These are phyloP conservation scores for Gossypium stocksii DNA, from an alignment of 345 rosid genomes.

Conservation along the genomic window DNA sequence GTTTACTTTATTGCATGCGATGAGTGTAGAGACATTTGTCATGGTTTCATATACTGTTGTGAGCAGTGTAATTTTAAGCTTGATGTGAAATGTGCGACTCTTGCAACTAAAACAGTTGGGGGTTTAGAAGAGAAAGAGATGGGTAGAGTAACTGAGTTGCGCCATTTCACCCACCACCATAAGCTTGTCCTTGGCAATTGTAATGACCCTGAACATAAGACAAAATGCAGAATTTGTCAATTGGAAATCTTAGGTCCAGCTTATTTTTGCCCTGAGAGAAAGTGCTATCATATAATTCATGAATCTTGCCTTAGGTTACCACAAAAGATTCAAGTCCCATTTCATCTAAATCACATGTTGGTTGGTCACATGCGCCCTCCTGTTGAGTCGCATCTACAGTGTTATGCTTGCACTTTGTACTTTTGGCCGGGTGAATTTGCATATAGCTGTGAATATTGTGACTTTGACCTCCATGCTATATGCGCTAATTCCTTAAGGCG, in stretches of 20 bases:
- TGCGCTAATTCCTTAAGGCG: not conserved
- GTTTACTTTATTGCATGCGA: not conserved
- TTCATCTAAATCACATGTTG: not conserved
- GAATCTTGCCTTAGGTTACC: not conserved
- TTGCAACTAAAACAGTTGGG: not conserved
- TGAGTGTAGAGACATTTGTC: not conserved
- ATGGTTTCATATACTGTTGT: not conserved
- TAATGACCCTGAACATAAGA: not conserved
- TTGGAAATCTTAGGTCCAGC: not conserved
- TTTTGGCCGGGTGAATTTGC: too few species aligned
- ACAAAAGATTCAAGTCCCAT: not conserved
- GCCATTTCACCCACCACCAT: not conserved
- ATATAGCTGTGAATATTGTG: not conserved
- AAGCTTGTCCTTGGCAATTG: not conserved
- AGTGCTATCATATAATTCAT: not conserved
- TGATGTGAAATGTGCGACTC: constrained; percentile 2
- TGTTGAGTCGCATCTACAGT: not conserved
- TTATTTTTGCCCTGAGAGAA: not conserved
- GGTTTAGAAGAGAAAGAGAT: not conserved
- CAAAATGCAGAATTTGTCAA: not conserved
- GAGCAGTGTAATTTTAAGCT: not conserved
- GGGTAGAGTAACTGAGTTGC: not conserved
- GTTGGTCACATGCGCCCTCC: not conserved
- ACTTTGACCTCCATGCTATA: not conserved
- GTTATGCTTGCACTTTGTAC: not conserved